Evolutionary conservation across 1,284 basidiomycete species (phyloP).

Genomic region (Melampsora americana): DNA sequence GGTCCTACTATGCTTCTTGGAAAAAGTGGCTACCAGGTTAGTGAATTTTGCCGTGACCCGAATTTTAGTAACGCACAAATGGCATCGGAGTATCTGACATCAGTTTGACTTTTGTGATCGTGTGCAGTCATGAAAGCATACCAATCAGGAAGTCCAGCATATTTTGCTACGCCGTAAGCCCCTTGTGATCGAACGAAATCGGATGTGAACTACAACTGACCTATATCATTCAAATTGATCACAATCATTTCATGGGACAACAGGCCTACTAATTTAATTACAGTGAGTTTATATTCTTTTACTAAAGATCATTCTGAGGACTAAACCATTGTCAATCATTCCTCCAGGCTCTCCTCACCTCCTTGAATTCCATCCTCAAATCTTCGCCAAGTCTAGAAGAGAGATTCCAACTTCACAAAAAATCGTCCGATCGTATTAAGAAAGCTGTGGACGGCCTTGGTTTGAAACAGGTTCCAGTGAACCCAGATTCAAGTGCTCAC

Average conservation of each 20-base stretch:
- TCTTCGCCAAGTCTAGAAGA: conserved; percentile 67
- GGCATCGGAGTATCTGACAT: conserved; percentile 5
- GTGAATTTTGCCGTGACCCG: conserved; percentile 32
- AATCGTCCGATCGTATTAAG: conserved; percentile 72
- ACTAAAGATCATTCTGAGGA: conserved; percentile 45
- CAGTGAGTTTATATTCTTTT: conserved; percentile 1
- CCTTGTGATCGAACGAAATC: not conserved
- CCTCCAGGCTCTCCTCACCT: conserved; percentile 81
- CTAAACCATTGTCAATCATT: conserved; percentile 57
- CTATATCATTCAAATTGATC: not conserved
- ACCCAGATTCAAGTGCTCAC: conserved; percentile 70
- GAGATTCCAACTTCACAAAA: conserved; percentile 73
- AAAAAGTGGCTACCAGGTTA: conserved; percentile 59
- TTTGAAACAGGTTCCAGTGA: conserved; percentile 64
- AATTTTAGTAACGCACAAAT: not conserved
- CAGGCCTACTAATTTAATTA: conserved; percentile 52
- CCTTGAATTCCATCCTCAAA: conserved; percentile 70
- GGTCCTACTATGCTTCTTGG: conserved; percentile 86
- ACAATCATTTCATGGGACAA: conserved; percentile 15
- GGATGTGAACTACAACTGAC: not conserved
- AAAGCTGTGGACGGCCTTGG: conserved; percentile 68
- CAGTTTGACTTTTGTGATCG: conserved; percentile 66
- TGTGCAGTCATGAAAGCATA: conserved; percentile 80
- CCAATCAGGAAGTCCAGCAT: conserved; percentile 68
- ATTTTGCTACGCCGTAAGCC: conserved; percentile 75